Conservation (phyloP, 2,329 filamentous ascomycete genomes). For the Thyridium curvatum region DNA sequence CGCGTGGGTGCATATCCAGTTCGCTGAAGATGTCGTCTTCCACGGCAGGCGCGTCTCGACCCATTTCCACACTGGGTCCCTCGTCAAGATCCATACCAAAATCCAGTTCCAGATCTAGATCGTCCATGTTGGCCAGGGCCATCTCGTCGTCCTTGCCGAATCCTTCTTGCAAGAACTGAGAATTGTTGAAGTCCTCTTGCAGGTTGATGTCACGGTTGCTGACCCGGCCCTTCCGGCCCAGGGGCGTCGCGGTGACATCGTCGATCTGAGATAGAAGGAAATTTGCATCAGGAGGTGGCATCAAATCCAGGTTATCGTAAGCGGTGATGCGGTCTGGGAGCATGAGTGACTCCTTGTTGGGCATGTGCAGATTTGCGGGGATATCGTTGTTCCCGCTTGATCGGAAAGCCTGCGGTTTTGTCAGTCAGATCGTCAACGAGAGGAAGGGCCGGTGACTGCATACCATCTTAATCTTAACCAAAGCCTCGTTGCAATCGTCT, state of each 20-base stretch:
- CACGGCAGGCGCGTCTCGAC: conserved; percentile 72
- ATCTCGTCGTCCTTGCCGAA: conserved; percentile 52
- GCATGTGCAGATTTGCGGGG: conserved; percentile 72
- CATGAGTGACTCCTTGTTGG: conserved; percentile 79
- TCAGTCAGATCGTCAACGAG: conserved; percentile 11
- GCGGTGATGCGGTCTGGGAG: conserved; percentile 91
- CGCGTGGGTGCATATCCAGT: conserved; percentile 48
- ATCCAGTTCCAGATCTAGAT: conserved; percentile 68
- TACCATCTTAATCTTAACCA: conserved; percentile 99
- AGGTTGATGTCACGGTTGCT: conserved; percentile 62
- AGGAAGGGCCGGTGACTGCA: conserved; percentile 10
- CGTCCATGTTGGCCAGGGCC: conserved; percentile 51
- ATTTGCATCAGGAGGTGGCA: conserved; percentile 83
- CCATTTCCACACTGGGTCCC: conserved; percentile 74
- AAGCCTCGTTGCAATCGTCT: conserved; percentile 94
- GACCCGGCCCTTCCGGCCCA: conserved; percentile 50
- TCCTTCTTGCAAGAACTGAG: conserved; percentile 71
- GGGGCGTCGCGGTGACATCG: conserved; percentile 47
- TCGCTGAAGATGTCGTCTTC: conserved; percentile 68
- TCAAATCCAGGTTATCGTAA: conserved; percentile 68
- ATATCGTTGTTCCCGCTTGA: conserved; percentile 93
- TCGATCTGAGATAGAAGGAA: conserved; percentile 74
- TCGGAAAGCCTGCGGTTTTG: conserved; percentile 71
- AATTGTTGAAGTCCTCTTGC: conserved; percentile 64
- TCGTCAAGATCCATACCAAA: conserved; percentile 71